These are phyloP conservation scores for Funneliformis mosseae DNA, from an alignment of 192 early-diverging fungal species.

Conservation along the genomic window DNA sequence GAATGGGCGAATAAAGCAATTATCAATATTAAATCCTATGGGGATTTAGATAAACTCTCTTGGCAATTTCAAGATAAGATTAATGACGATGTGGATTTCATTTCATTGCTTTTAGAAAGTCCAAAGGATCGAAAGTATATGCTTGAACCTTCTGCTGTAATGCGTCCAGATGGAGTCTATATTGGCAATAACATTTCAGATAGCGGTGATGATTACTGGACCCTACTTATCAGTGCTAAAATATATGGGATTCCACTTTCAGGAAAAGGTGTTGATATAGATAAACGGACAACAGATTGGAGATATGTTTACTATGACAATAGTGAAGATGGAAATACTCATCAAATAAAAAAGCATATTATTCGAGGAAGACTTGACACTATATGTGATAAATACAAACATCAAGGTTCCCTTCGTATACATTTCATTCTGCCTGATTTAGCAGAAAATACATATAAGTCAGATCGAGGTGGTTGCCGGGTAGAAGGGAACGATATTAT, in stretches of 20 bases:
- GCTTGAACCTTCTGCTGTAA: too few species aligned
- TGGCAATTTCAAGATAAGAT: too few species aligned
- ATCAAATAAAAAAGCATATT: neutral
- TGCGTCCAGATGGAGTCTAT: too few species aligned
- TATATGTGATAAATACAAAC: neutral
- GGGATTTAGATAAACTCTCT: constrained; percentile 13
- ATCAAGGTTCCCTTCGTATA: constrained; percentile 26
- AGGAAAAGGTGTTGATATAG: neutral
- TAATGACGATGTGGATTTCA: too few species aligned
- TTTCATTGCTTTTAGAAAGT: too few species aligned
- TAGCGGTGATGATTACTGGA: too few species aligned
- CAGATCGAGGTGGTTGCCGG: constrained; percentile 27
- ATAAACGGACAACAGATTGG: constrained; percentile 23
- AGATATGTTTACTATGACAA: constrained; percentile 6
- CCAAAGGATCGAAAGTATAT: too few species aligned
- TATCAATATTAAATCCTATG: constrained; percentile 21
- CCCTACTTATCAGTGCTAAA: too few species aligned
- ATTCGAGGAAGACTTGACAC: neutral
- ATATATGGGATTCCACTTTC: neutral
- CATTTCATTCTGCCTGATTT: constrained; percentile 19
- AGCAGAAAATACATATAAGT: neutral
- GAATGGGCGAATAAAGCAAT: neutral
- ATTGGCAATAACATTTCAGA: too few species aligned
- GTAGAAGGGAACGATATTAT: constrained; percentile 29
- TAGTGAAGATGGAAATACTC: neutral